A percentile compares a stretch with the other conserved stretches of the same genome.
phyloP scores from a whole-genome alignment of 257 asterid genomes.

The Jacaranda mimosifolia region DNA sequence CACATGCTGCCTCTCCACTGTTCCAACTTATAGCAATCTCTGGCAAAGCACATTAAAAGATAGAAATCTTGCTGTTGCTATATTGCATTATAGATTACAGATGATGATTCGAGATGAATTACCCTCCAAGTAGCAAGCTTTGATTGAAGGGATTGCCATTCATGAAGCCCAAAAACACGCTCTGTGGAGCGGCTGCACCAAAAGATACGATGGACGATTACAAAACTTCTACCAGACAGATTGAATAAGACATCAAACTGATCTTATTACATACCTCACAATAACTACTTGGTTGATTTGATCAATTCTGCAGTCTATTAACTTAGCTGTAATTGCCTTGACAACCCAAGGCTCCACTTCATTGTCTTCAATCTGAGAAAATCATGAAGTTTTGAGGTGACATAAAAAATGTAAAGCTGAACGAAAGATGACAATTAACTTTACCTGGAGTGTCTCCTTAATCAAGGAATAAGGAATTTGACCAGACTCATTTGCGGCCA shows the following conservation, averaged over 20 bases:
- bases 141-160: conserved; percentile 76
- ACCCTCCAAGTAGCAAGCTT: conserved; percentile 95
- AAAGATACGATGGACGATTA: conserved; percentile 18
- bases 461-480: conserved; percentile 75
- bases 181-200: conserved; percentile 69
- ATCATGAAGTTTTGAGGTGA: background rate
- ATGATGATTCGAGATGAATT: conserved; percentile 34
- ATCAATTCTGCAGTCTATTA: conserved; percentile 89
- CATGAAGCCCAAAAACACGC: conserved; percentile 79
- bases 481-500: conserved; percentile 73
- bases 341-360: conserved; percentile 93
- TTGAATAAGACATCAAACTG: conserved; percentile 7
- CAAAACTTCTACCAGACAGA: background rate
- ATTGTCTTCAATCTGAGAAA: conserved; percentile 70
- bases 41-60: background rate
- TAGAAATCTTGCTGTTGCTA: background rate
- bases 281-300: conserved; percentile 83
- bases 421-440: conserved; percentile 5
- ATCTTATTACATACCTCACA: conserved; percentile 63
- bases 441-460: conserved; percentile 81
- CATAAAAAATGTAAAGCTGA: background rate
- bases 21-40: background rate
- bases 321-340: conserved; percentile 87
- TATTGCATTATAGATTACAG: background rate
- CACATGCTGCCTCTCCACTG: no score